These are phyloP conservation scores for Diversispora eburnea DNA, from an alignment of 192 early-diverging fungal genomes.

Conservation along the genomic window DNA sequence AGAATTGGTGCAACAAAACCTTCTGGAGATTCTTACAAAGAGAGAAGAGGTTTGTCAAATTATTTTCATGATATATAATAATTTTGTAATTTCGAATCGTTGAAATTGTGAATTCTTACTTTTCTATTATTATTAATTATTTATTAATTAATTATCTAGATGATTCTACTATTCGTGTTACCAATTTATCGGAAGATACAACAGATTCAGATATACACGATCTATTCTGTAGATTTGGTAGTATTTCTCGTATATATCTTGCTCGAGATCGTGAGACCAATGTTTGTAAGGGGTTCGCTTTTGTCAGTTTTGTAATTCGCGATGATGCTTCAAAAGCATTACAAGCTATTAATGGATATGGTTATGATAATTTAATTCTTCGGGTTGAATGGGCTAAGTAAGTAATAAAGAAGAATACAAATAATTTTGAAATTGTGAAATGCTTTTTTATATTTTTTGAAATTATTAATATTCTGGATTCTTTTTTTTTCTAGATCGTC, in stretches of 20 bases:
- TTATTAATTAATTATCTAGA: conserved; percentile 27
- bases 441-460: too few relatives aligned
- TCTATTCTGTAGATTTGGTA: conserved; percentile 83
- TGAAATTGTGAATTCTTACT: too few relatives aligned
- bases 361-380: conserved; percentile 95
- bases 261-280: conserved; percentile 81
- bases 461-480: too few relatives aligned
- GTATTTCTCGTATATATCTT: conserved; percentile 78
- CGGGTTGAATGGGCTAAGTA: conserved; percentile 82
- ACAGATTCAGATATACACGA: conserved; percentile 86
- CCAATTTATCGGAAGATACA: conserved; percentile 93
- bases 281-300: conserved; percentile 93
- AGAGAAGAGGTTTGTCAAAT: conserved; percentile 36
- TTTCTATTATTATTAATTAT: neutral
- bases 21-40: conserved; percentile 44
- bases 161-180: conserved; percentile 78
- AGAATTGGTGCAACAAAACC: conserved; percentile 48
- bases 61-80: neutral
- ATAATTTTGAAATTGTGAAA: too few relatives aligned
- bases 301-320: conserved; percentile 81
- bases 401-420: conserved; percentile 3
- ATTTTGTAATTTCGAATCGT: too few relatives aligned
- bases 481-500: too few relatives aligned
- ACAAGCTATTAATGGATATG: conserved; percentile 86
- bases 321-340: conserved; percentile 82